Base-by-base conservation (phyloP, 2,329 filamentous ascomycete species). In the Diaporthe vaccinii region DNA sequence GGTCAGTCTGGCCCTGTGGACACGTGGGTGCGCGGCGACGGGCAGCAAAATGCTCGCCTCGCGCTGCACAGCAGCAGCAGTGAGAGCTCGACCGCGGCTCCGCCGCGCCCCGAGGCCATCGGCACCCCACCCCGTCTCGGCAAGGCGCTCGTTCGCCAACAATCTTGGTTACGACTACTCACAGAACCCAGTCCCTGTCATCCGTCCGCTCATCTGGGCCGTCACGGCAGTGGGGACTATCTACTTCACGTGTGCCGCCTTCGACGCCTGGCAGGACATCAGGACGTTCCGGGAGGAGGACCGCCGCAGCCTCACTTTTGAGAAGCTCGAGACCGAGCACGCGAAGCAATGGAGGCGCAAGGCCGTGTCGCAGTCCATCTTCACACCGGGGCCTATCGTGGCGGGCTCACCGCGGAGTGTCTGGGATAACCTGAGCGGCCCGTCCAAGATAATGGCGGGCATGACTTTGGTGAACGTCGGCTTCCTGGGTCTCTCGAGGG, bases 121-220 rank as follows among this genome's bases (percentile, higher is more conserved):
- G 46, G 20, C 31, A 31, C 46, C 58, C 44, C 46, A 36, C 20
- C 31, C 44, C 7, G 34, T 31, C 15, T 55, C 58, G 39, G 25
- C 58, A 53, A 41, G 58, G n/a, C 71, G 71, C 12, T 44, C 58
- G 6, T 73, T 65, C 36, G 8, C 44, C 44, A 55, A 55, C 49
- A 25, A n/a, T 9, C 9, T 9, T 2, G 25, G 4, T 6, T 57
- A 65, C 34, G 58, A 73, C 25, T 36, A 65, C 71, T 44, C 53
- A 39, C 44, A 72, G 46, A 49, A 72, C 41, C 79, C 76, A 5
- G 77, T 80, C 10, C 76, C 77, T 39, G 34, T 79, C 17, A 36
- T 79, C 12, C 59, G 79, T 3, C 77, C 79, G 0, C 57, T 76
- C 9, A 49, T 79, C 4, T 80, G 79, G 78, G 77, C 78, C n/a